These are phyloP conservation scores for Tricladium varicosporioides DNA, from an alignment of 2,329 filamentous ascomycete genomes.

Conservation along the genomic window DNA sequence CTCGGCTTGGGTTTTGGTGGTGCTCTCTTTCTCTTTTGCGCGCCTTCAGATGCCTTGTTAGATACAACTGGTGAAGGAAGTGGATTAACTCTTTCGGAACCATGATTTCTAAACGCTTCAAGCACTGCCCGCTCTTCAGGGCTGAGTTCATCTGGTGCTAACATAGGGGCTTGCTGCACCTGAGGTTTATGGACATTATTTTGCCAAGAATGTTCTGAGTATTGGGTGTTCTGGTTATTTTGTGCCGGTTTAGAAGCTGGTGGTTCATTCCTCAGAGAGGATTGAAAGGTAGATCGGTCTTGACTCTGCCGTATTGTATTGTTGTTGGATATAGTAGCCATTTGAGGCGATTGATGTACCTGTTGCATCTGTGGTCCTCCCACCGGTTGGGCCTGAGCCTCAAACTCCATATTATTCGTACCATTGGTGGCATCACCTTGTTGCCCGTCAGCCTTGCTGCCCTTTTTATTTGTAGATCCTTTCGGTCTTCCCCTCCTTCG, in stretches of 20 bases:
- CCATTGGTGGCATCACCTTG: constrained; percentile 11
- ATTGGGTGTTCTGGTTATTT: constrained; percentile 15
- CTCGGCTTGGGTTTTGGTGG: constrained; percentile 26
- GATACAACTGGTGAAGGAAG: constrained; percentile 22
- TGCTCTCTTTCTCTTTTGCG: constrained; percentile 28
- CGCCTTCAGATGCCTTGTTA: constrained; percentile 19
- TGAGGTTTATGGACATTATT: constrained; percentile 17
- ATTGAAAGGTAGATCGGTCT: constrained; percentile 5
- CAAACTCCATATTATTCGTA: constrained; percentile 9
- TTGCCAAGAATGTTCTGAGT: constrained; percentile 27
- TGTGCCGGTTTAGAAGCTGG: constrained; percentile 17
- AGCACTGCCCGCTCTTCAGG: constrained; percentile 34
- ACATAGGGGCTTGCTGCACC: constrained; percentile 4
- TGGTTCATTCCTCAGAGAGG: constrained; percentile 36
- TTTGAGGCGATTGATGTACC: not conserved
- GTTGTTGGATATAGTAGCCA: not conserved
- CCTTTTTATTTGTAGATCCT: constrained; percentile 48
- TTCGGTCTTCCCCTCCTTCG: constrained; percentile 45
- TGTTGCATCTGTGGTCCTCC: constrained; percentile 13
- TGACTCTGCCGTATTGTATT: not conserved
- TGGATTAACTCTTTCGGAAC: constrained; percentile 5
- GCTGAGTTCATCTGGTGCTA: constrained; percentile 28
- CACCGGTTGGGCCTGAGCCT: constrained; percentile 15
- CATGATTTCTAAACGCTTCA: constrained; percentile 31
- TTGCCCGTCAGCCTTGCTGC: constrained; percentile 23